phyloP scores from a whole-genome alignment of 495 filamentous ascomycete genomes.

The Apodospora peruviana region DNA sequence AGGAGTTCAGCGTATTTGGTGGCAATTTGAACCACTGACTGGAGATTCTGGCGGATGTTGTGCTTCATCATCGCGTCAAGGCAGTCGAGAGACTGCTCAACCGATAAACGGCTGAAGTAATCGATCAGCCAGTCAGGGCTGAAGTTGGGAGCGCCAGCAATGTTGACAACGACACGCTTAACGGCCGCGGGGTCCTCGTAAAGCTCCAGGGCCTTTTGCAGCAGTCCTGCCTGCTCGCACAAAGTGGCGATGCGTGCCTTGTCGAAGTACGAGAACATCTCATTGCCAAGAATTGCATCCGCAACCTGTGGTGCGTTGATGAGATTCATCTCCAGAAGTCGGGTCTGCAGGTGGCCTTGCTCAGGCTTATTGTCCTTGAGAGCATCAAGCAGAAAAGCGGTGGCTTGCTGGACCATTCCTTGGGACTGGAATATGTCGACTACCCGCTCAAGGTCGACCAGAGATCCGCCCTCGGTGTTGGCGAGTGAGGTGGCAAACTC shows the following conservation, averaged over 20 bases:
- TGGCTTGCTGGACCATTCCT: conserved; percentile 95
- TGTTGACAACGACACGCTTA: conserved; percentile 79
- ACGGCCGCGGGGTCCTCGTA: conserved; percentile 85
- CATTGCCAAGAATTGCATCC: conserved; percentile 93
- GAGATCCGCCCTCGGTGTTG: conserved; percentile 73
- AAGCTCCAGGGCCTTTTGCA: conserved; percentile 87
- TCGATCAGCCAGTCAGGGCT: conserved; percentile 83
- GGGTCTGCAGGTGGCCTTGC: conserved; percentile 87
- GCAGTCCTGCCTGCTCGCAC: conserved; percentile 85
- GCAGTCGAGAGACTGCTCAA: conserved; percentile 91
- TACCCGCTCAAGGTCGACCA: conserved; percentile 90
- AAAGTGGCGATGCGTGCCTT: conserved; percentile 77
- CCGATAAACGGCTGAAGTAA: conserved; percentile 88
- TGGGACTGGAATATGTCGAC: conserved; percentile 97
- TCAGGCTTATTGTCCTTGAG: conserved; percentile 92
- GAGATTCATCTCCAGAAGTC: conserved; percentile 96
- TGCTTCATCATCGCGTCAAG: conserved; percentile 90
- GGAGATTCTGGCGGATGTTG: conserved; percentile 96
- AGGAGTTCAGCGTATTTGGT: conserved; percentile 97
- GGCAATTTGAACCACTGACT: conserved; percentile 87
- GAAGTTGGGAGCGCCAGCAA: conserved; percentile 73
- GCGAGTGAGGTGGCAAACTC: conserved; percentile 89
- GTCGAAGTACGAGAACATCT: conserved; percentile 97
- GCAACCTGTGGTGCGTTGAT: conserved; percentile 94
- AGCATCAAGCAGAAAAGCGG: conserved; percentile 91